phyloP scores from a whole-genome alignment of 768 basidiomycete genomes.

The Pulveroboletus sp. region DNA sequence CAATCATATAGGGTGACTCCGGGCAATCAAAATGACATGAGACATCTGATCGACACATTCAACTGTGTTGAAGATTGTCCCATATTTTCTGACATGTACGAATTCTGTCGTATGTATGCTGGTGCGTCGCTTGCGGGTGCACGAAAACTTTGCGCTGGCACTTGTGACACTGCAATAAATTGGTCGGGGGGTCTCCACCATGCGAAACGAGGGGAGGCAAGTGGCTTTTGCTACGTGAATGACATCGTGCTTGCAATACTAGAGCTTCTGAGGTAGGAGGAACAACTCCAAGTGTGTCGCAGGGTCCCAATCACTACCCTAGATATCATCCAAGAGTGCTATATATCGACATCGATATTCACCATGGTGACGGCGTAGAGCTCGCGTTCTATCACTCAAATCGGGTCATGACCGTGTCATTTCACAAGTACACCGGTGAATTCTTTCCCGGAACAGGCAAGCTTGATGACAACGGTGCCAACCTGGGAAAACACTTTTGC shows the following conservation, averaged over 20 bases:
- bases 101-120: conserved; percentile 91
- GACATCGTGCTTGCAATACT: conserved; percentile 94
- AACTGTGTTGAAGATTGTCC: conserved; percentile 98
- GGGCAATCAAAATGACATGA: conserved; percentile 63
- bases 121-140: conserved; percentile 91
- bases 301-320: background rate
- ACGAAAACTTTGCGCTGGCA: conserved; percentile 74
- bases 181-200: conserved; percentile 99
- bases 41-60: conserved; percentile 74
- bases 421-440: conserved; percentile 98
- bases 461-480: conserved; percentile 85
- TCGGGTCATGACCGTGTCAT: conserved; percentile 97
- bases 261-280: conserved; percentile 73
- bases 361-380: conserved; percentile 98
- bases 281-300: background rate
- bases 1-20: conserved; percentile 45
- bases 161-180: conserved; percentile 95
- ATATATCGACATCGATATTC: conserved; percentile 99
- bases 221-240: conserved; percentile 98
- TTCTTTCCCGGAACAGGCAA: conserved; percentile 99
- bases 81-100: conserved; percentile 90
- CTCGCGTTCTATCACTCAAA: conserved; percentile 97
- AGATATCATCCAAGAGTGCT: conserved; percentile 92
- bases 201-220: conserved; percentile 95
- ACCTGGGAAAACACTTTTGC: conserved; percentile 90